Base-by-base conservation (phyloP, 164 flowering plant genomes). In the Cinnamomum micranthum region DNA sequence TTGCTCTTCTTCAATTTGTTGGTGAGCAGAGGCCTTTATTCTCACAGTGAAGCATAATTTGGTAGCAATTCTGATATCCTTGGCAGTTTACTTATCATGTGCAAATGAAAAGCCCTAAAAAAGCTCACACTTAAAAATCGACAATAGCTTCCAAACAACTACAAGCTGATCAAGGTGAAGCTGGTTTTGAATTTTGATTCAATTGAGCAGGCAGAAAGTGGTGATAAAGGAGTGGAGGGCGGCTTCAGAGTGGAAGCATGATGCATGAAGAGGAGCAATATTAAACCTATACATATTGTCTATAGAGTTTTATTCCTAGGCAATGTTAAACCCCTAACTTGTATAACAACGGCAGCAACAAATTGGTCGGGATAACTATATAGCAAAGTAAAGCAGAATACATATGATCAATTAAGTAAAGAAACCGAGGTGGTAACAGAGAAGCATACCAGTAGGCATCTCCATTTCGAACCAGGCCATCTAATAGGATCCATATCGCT, bases 401-500 rank as follows among this genome's bases (percentile, higher is more conserved):
- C n/a, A 17, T 55, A 55, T 0, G 6, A 55, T 41, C 47, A 41
- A 41, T 41, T 6, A 1, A 41, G 47, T 41, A 41, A 41, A 41
- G 47, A 41, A 41, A 41, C 47, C 9, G 47, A 41, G 47, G 47
- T 41, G 47, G 22, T 65, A 15, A 23, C 27, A 65, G n/a, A 19
- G 27, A 25, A 25, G 64, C 91, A 52, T 88, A 96, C 99, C 90
- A 85, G 55, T 50, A 94, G 82, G 78, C 97, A 90, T 83, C 87
- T 87, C 99, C 98, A 93, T 76, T 88, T 91, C 50, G 98, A 93
- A 60, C 91, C 88, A 63, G 93, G 92, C 97, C 98, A 93, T 73
- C 93, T 84, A 10, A 81, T 73, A 67, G 97, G 92, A 86, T 96
- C 99, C 71, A 88, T 67, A 66, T 96, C 98, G 79, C 87, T 76